These are phyloP conservation scores for Hericium alpestre DNA, from an alignment of 768 basidiomycete species.

Conservation along the genomic window DNA sequence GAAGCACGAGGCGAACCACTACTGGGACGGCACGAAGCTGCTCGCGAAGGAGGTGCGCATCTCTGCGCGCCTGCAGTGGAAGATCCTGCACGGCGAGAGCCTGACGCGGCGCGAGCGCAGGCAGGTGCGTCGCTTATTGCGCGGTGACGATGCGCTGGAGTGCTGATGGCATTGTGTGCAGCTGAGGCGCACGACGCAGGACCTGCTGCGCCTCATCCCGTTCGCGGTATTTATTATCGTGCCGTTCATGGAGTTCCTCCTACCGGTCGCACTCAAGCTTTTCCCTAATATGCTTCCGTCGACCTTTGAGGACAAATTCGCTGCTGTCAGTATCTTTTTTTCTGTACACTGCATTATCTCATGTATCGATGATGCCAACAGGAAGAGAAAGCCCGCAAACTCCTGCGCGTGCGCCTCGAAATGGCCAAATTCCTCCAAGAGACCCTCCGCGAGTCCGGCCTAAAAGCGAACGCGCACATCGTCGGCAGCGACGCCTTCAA, in stretches of 20 bases:
- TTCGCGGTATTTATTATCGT: conserved; percentile 92
- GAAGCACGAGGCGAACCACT: conserved; percentile 92
- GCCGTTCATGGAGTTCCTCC: conserved; percentile 95
- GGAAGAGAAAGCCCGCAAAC: conserved; percentile 96
- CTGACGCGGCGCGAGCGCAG: conserved; percentile 88
- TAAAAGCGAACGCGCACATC: conserved; percentile 88
- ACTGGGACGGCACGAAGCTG: conserved; percentile 94
- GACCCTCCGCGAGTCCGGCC: conserved; percentile 86
- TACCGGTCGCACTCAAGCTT: conserved; percentile 91
- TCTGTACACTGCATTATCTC: not conserved
- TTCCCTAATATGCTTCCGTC: conserved; percentile 99
- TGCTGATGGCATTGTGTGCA: conserved; percentile 21
- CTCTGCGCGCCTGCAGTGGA: conserved; percentile 77
- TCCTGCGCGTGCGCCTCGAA: conserved; percentile 87
- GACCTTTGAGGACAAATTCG: conserved; percentile 95
- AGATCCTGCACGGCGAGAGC: conserved; percentile 82
- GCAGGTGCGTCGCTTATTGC: conserved; percentile 46
- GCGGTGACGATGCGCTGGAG: not conserved
- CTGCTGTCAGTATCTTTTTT: conserved; percentile 48
- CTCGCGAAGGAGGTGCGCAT: conserved; percentile 92
- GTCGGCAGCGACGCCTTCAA: conserved; percentile 94
- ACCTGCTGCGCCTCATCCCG: conserved; percentile 85
- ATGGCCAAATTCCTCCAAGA: conserved; percentile 99
- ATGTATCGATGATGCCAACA: conserved; percentile 19
- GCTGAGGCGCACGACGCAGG: conserved; percentile 89